Percentiles rank a stretch among this genome's conserved stretches.
These are phyloP conservation scores for Fusarium haematococcum DNA, from an alignment of 2,329 filamentous ascomycete species.

Conservation along the genomic window DNA sequence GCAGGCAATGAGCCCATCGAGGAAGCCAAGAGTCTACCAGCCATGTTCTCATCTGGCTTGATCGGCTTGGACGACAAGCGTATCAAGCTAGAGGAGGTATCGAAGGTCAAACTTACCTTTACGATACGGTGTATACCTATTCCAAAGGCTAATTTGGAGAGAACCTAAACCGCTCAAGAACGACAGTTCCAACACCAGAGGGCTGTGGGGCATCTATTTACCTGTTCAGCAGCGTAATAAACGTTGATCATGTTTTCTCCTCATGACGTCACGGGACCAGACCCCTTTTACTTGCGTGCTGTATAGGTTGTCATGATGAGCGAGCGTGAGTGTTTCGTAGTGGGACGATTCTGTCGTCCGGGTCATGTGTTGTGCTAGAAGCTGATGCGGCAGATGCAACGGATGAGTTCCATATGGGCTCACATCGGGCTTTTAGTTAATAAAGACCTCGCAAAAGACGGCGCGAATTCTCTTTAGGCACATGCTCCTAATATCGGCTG, in stretches of 20 bases:
- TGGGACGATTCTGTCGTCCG: conserved; percentile 10
- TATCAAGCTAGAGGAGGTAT: not conserved
- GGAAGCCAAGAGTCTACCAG: not conserved
- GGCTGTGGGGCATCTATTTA: not conserved
- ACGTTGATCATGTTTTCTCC: conserved; percentile 39
- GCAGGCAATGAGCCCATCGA: not conserved
- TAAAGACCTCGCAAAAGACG: not conserved
- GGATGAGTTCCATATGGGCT: conserved; percentile 11
- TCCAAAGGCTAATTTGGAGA: not conserved
- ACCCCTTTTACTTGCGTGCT: not conserved
- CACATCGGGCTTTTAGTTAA: conserved; percentile 13
- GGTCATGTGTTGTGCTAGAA: conserved; percentile 22
- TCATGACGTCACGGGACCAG: conserved; percentile 1
- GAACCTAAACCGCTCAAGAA: not conserved
- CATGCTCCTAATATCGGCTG: not conserved
- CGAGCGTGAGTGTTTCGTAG: conserved; percentile 13
- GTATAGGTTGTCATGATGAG: conserved; percentile 8
- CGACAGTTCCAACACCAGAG: not conserved
- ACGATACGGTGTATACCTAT: not conserved
- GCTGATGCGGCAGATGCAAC: conserved; percentile 5
- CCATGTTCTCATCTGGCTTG: not conserved
- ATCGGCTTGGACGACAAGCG: not conserved
- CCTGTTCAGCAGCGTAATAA: conserved; percentile 38
- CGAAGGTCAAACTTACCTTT: not conserved
- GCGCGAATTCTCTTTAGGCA: not conserved